Conservation (phyloP, 306 rosid species). For the Cicer pinnatifidum region DNA sequence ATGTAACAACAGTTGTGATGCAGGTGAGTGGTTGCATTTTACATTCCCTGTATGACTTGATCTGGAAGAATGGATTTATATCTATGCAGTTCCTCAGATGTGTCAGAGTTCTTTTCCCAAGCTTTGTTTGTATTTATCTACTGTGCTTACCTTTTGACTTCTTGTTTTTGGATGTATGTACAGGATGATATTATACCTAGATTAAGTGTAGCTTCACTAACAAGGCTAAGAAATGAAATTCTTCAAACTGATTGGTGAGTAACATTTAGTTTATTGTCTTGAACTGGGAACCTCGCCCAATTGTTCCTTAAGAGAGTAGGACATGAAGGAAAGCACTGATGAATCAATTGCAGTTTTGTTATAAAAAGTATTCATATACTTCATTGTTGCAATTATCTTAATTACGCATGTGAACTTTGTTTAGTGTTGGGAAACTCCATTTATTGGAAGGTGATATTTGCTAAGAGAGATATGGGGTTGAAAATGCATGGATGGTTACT, state of each 20-base stretch:
- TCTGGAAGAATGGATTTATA: slow-evolving; percentile 27
- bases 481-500: slow-evolving; percentile 33
- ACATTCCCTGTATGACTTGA: slow-evolving; percentile 23
- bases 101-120: slow-evolving; percentile 34
- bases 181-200: slow-evolving; percentile 94
- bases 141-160: slow-evolving; percentile 38
- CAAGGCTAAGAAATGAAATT: slow-evolving; percentile 90
- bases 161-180: slow-evolving; percentile 39
- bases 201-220: slow-evolving; percentile 74
- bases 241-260: slow-evolving; percentile 95
- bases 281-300: slow-evolving; percentile 22
- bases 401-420: slow-evolving; percentile 12
- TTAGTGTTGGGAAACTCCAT: slow-evolving; percentile 19
- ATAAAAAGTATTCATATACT: background rate
- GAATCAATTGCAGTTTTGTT: slow-evolving; percentile 9
- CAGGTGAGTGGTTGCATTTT: slow-evolving; percentile 63
- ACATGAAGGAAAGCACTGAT: slow-evolving; percentile 17
- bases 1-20: slow-evolving; percentile 86
- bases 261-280: slow-evolving; percentile 38
- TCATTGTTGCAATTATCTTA: background rate
- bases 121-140: slow-evolving; percentile 38
- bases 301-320: slow-evolving; percentile 35
- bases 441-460: slow-evolving; percentile 22
- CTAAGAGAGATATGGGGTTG: background rate
- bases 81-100: slow-evolving; percentile 37